Evolutionary conservation across 805 yeast genomes (phyloP).

Genomic region (Candida awuae): DNA sequence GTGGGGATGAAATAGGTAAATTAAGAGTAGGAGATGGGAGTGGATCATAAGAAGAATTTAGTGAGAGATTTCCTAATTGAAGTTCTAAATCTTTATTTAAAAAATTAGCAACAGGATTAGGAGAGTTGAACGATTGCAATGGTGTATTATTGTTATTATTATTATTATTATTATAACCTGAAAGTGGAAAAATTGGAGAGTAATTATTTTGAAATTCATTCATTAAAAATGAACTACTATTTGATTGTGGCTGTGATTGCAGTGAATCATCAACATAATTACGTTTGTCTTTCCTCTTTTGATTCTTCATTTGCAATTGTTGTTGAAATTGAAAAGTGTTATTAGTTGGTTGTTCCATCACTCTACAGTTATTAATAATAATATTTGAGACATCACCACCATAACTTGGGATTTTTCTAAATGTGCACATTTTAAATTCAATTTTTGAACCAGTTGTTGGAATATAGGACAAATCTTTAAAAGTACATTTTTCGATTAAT

Average conservation of each 20-base stretch:
- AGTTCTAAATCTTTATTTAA: constrained; percentile 16
- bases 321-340: constrained; percentile 22
- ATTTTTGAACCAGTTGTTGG: constrained; percentile 17
- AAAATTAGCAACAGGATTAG: constrained; percentile 7
- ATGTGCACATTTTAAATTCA: constrained; percentile 28
- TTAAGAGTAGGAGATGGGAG: constrained; percentile 2
- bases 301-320: constrained; percentile 14
- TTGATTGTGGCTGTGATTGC: constrained; percentile 6
- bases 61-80: constrained; percentile 13
- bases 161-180: constrained; percentile 2
- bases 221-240: too few relatives aligned
- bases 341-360: constrained; percentile 25
- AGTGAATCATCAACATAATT: not conserved
- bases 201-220: too few relatives aligned
- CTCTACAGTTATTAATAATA: constrained; percentile 23
- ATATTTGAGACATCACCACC: constrained; percentile 24
- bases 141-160: constrained; percentile 6
- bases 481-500: constrained; percentile 26
- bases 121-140: not conserved
- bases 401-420: constrained; percentile 23
- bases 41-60: constrained; percentile 7
- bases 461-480: constrained; percentile 22
- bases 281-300: constrained; percentile 1
- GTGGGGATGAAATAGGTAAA: constrained; percentile 10
- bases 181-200: too few relatives aligned